Evolutionary conservation across 2,329 filamentous ascomycete genomes (phyloP).

Genomic region (Thermomyces lanuginosus): DNA sequence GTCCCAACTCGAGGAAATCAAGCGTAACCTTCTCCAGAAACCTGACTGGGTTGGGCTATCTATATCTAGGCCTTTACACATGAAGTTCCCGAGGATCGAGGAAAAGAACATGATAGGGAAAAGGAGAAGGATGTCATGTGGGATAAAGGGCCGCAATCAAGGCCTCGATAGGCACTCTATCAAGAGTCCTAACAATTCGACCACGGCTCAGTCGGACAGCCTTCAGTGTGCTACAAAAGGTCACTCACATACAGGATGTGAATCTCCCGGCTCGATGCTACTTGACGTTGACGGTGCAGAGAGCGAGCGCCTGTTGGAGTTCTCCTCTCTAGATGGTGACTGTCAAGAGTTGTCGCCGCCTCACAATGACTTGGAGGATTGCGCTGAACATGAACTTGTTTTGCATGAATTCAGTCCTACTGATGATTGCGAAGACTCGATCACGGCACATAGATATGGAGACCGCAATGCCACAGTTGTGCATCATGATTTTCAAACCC

Average conservation of each 20-base stretch:
- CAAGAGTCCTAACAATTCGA: slow-evolving; percentile 2
- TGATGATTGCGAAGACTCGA: slow-evolving; percentile 1
- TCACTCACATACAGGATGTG: neutral
- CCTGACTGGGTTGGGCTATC: slow-evolving; percentile 24
- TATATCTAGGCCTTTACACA: slow-evolving; percentile 18
- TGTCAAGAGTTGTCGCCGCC: too few relatives aligned
- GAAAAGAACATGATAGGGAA: slow-evolving; percentile 20
- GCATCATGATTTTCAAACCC: neutral
- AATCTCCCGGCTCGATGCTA: slow-evolving; percentile 1
- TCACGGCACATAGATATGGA: neutral
- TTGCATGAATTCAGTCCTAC: slow-evolving; percentile 2
- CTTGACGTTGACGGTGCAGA: neutral
- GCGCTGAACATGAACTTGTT: slow-evolving; percentile 3
- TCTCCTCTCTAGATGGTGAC: neutral
- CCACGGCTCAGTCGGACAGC: neutral
- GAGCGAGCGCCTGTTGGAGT: neutral
- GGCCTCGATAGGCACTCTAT: slow-evolving; percentile 1
- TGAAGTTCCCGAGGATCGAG: slow-evolving; percentile 14
- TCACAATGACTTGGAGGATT: too few relatives aligned
- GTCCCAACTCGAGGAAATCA: slow-evolving; percentile 17
- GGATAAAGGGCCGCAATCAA: slow-evolving; percentile 11
- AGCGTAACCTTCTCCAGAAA: slow-evolving; percentile 18
- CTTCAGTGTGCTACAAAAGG: neutral
- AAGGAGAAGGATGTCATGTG: slow-evolving; percentile 20
- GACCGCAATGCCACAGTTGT: neutral